Percentiles rank a stretch among this genome's conserved stretches.
phyloP scores from a whole-genome alignment of 805 yeast genomes.

The Kodamaea leandrae region DNA sequence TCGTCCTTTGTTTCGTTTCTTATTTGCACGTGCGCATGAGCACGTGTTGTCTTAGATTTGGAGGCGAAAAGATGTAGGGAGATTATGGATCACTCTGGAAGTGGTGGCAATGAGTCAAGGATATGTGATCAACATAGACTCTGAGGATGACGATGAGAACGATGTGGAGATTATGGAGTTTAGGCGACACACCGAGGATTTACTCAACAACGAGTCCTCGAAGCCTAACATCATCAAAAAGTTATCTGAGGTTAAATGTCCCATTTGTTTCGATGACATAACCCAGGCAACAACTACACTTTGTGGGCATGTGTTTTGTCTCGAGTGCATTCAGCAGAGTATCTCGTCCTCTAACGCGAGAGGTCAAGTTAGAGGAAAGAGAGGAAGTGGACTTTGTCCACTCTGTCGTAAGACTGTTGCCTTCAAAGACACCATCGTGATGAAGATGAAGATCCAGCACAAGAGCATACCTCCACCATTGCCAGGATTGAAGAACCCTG shows the following conservation, averaged over 20 bases:
- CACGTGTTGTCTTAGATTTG: too few relatives aligned
- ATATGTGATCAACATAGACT: conserved; percentile 7
- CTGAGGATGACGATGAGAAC: conserved; percentile 27
- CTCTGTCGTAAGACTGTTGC: conserved; percentile 39
- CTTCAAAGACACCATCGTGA: conserved; percentile 34
- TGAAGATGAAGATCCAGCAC: conserved; percentile 17
- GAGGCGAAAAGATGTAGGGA: too few relatives aligned
- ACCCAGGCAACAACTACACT: conserved; percentile 39
- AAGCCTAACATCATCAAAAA: conserved; percentile 25
- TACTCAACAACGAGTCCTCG: conserved; percentile 28
- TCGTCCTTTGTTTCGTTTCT: too few relatives aligned
- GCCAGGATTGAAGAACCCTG: not conserved
- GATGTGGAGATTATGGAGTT: conserved; percentile 40
- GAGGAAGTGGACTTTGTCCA: conserved; percentile 44
- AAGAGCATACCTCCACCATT: conserved; percentile 4
- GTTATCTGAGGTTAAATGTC: conserved; percentile 39
- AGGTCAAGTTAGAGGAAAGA: conserved; percentile 38
- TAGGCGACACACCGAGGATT: conserved; percentile 32
- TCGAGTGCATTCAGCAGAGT: conserved; percentile 42
- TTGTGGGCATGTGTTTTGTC: conserved; percentile 45
- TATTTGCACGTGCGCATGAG: too few relatives aligned
- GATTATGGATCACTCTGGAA: too few relatives aligned
- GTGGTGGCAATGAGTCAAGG: conserved; percentile 5
- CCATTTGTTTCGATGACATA: conserved; percentile 44
- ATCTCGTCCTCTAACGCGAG: conserved; percentile 40